phyloP scores from a whole-genome alignment of 148 eudicot species.

The Silene uniflora region DNA sequence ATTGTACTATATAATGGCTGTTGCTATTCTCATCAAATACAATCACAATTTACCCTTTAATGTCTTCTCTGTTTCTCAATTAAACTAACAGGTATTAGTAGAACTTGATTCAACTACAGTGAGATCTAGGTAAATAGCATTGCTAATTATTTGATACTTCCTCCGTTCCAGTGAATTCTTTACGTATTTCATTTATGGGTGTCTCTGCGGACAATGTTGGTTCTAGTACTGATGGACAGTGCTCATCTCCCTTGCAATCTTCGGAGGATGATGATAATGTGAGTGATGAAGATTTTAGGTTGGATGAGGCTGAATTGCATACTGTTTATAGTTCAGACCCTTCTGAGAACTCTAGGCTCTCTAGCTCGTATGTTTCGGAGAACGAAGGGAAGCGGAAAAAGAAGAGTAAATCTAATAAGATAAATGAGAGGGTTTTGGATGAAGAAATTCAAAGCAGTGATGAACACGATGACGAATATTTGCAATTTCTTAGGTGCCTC shows the following conservation, averaged over 20 bases:
- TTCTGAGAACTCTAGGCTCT: neutral
- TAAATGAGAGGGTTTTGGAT: neutral
- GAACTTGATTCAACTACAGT: no score
- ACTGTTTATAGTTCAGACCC: neutral
- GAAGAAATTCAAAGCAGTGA: neutral
- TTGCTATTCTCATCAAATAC: no score
- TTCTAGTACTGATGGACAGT: neutral
- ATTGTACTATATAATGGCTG: no score
- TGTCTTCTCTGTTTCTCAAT: no score
- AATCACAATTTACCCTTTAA: no score
- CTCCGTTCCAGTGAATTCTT: no score
- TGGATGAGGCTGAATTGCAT: neutral
- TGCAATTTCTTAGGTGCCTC: neutral
- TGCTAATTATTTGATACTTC: no score
- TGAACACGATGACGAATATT: neutral
- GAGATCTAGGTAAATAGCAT: no score
- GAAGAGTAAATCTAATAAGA: neutral
- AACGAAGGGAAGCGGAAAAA: neutral
- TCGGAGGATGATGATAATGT: neutral
- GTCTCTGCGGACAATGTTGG: neutral
- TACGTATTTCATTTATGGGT: no score
- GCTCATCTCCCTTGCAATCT: neutral
- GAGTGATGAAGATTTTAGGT: constrained; percentile 11
- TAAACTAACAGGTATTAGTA: no score
- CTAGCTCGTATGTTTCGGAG: neutral